phyloP scores from a whole-genome alignment of 2,329 filamentous ascomycete genomes.

The Fusarium sp. region DNA sequence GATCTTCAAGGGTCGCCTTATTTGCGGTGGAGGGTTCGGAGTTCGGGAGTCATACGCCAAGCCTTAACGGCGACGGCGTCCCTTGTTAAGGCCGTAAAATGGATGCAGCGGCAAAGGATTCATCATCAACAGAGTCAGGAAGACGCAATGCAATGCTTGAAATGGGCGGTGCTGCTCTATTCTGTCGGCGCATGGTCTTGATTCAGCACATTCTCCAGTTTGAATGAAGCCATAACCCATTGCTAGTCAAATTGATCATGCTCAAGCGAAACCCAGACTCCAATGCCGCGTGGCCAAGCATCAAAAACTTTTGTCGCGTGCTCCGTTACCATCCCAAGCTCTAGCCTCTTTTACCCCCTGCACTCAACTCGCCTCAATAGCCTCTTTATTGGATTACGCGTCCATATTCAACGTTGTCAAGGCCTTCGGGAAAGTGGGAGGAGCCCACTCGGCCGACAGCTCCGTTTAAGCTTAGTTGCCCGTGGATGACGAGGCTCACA shows the following conservation, averaged over 20 bases:
- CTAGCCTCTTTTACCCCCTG: neutral
- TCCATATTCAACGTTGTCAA: neutral
- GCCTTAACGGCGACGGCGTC: neutral
- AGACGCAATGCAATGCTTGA: neutral
- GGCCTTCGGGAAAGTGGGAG: neutral
- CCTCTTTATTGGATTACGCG: constrained; percentile 1
- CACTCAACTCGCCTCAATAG: neutral
- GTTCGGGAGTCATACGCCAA: neutral
- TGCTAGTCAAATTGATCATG: neutral
- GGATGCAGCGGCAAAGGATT: neutral
- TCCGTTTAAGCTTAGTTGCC: constrained; percentile 1
- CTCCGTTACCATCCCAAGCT: neutral
- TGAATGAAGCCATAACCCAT: neutral
- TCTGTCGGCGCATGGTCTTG: neutral
- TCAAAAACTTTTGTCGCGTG: neutral
- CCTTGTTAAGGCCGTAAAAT: neutral
- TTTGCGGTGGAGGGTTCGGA: neutral
- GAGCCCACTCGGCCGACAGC: neutral
- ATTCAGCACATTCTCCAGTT: neutral
- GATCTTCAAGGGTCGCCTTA: neutral
- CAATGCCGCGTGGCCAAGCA: neutral
- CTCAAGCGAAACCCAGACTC: neutral
- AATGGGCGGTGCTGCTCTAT: neutral
- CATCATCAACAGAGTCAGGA: neutral
- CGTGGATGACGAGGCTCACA: neutral